These are phyloP conservation scores for Cicer judaicum DNA, from an alignment of 306 rosid species.

Conservation along the genomic window DNA sequence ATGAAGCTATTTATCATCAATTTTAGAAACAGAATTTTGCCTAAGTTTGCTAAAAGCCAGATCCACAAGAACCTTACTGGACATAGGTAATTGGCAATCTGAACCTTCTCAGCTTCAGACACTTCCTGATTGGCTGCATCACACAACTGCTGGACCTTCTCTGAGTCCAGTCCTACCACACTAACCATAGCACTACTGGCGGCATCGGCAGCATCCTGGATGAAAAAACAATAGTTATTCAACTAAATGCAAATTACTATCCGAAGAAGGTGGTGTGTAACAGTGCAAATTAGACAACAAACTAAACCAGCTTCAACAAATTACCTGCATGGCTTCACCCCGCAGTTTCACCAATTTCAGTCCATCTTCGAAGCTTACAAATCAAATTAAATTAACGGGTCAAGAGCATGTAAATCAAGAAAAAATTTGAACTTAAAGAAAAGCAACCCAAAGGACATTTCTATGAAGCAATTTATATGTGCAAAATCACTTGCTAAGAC, in stretches of 20 bases:
- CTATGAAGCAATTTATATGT: neutral
- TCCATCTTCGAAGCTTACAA: conserved; percentile 93
- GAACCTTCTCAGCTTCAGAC: conserved; percentile 79
- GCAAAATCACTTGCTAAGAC: conserved; percentile 19
- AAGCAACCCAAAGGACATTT: conserved; percentile 31
- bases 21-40: conserved; percentile 31
- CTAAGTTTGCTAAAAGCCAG: conserved; percentile 36
- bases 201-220: conserved; percentile 91
- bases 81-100: conserved; percentile 94
- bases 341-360: conserved; percentile 93
- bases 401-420: conserved; percentile 24
- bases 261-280: conserved; percentile 2
- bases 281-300: conserved; percentile 22
- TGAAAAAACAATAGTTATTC: conserved; percentile 24
- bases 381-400: conserved; percentile 43
- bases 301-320: conserved; percentile 34
- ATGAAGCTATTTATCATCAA: conserved; percentile 19
- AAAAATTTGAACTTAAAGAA: conserved; percentile 37
- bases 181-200: conserved; percentile 94
- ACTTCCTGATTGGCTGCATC: conserved; percentile 96
- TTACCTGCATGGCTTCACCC: conserved; percentile 99
- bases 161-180: conserved; percentile 87
- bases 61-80: conserved; percentile 65
- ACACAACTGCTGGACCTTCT: conserved; percentile 88
- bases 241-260: neutral